Percentiles rank a stretch among this genome's conserved stretches.
Evolutionary conservation across 495 filamentous ascomycete species (phyloP).

Genomic region (Penicillium robsamsonii): DNA sequence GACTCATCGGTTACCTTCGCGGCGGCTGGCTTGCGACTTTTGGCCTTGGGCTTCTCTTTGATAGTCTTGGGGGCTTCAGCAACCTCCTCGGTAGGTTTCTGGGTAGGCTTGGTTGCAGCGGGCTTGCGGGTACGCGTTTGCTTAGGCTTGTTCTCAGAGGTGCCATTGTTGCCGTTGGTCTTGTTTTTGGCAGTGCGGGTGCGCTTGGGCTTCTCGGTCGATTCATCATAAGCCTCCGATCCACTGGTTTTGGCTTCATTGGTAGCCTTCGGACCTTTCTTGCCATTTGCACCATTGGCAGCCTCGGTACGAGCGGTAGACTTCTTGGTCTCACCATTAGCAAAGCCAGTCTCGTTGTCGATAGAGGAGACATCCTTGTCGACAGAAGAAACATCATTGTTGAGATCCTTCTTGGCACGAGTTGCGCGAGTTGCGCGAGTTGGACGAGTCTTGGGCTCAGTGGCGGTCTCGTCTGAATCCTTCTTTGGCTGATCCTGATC

Average conservation of each 20-base stretch:
- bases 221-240: background rate
- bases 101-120: conserved; percentile 26
- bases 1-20: background rate
- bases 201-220: background rate
- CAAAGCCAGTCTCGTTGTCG: background rate
- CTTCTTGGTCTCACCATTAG: background rate
- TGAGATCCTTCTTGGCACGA: background rate
- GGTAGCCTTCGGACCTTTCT: background rate
- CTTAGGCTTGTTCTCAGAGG: background rate
- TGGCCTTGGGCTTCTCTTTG: conserved; percentile 19
- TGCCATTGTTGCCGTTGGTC: background rate
- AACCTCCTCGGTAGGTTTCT: conserved; percentile 28
- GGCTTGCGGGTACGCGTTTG: background rate
- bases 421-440: background rate
- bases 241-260: background rate
- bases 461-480: background rate
- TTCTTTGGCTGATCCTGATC: background rate
- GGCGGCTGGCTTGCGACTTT: background rate
- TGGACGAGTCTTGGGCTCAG: background rate
- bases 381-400: background rate
- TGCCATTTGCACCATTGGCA: background rate
- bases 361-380: background rate
- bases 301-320: background rate
- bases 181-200: background rate
- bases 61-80: background rate